phyloP scores from a whole-genome alignment of 441 rosid genomes.

The Eruca vesicaria region DNA sequence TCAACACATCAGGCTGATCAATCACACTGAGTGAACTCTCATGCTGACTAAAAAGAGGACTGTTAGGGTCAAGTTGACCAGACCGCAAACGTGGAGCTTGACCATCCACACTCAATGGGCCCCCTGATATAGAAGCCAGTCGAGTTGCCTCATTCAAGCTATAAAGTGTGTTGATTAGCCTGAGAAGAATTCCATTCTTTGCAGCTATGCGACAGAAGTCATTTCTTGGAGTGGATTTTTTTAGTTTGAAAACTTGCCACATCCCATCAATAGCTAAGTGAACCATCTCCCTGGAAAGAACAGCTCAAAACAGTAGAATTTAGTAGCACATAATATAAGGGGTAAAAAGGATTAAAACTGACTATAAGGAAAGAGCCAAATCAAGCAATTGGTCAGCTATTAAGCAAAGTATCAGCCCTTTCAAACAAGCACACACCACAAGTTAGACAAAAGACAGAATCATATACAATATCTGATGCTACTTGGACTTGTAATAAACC shows the following conservation, averaged over 20 bases:
- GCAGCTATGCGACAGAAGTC: constrained; percentile 96
- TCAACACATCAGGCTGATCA: constrained; percentile 59
- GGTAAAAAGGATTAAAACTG: not conserved
- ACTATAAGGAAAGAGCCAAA: not conserved
- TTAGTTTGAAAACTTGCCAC: constrained; percentile 99
- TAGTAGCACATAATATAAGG: not conserved
- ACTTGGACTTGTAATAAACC: not conserved
- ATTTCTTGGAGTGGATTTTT: constrained; percentile 85
- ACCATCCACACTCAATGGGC: constrained; percentile 61
- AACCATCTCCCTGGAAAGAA: constrained; percentile 90
- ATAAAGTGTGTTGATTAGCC: constrained; percentile 87
- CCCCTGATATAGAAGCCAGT: constrained; percentile 68
- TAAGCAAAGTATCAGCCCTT: not conserved
- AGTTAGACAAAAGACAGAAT: not conserved
- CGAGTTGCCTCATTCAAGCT: constrained; percentile 98
- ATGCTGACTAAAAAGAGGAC: constrained; percentile 59
- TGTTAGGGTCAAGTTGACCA: constrained; percentile 69
- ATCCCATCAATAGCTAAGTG: constrained; percentile 97
- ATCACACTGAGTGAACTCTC: constrained; percentile 44
- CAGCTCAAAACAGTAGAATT: constrained; percentile 18
- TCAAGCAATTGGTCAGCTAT: not conserved
- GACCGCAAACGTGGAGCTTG: constrained; percentile 60
- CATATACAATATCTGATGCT: not conserved
- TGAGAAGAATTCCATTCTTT: constrained; percentile 72
- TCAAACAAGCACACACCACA: not conserved